phyloP scores from a whole-genome alignment of 2,329 filamentous ascomycete species.

The Colletotrichum liriopes region DNA sequence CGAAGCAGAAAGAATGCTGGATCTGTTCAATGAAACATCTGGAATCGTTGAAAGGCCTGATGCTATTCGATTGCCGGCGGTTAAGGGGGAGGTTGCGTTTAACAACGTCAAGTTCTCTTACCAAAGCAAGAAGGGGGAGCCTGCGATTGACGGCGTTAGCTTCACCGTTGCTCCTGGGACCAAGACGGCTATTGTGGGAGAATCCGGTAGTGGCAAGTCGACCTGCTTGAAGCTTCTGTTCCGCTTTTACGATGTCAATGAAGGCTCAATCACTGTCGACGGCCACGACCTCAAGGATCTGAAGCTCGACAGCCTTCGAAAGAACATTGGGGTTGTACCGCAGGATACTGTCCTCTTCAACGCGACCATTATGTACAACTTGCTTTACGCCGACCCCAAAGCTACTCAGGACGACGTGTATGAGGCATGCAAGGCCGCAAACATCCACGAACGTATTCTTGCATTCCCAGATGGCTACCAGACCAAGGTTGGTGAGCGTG shows the following conservation, averaged over 20 bases:
- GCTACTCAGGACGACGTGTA: slow-evolving; percentile 66
- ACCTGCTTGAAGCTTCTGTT: slow-evolving; percentile 65
- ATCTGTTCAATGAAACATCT: slow-evolving; percentile 62
- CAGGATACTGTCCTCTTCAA: slow-evolving; percentile 66
- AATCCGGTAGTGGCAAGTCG: slow-evolving; percentile 64
- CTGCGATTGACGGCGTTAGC: slow-evolving; percentile 57
- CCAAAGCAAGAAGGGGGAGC: slow-evolving; percentile 54
- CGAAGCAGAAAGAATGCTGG: slow-evolving; percentile 62
- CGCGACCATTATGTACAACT: slow-evolving; percentile 69
- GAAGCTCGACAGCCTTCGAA: slow-evolving; percentile 57
- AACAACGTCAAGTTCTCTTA: slow-evolving; percentile 62
- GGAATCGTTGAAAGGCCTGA: slow-evolving; percentile 60
- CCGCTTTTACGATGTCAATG: slow-evolving; percentile 66
- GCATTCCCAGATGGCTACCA: slow-evolving; percentile 68
- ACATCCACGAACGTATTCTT: slow-evolving; percentile 69
- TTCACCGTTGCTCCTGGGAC: slow-evolving; percentile 61
- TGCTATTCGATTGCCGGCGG: slow-evolving; percentile 51
- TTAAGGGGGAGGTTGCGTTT: slow-evolving; percentile 58
- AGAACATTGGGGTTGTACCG: slow-evolving; percentile 62
- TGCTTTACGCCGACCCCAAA: slow-evolving; percentile 65
- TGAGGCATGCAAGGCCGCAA: slow-evolving; percentile 67
- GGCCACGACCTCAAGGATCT: slow-evolving; percentile 61
- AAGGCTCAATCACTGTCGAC: slow-evolving; percentile 63
- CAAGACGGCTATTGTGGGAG: slow-evolving; percentile 63
- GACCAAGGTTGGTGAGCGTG: slow-evolving; percentile 68